Evolutionary conservation across 371 early-diverging fungal genomes (phyloP).

Genomic region (Nematocida minor): DNA sequence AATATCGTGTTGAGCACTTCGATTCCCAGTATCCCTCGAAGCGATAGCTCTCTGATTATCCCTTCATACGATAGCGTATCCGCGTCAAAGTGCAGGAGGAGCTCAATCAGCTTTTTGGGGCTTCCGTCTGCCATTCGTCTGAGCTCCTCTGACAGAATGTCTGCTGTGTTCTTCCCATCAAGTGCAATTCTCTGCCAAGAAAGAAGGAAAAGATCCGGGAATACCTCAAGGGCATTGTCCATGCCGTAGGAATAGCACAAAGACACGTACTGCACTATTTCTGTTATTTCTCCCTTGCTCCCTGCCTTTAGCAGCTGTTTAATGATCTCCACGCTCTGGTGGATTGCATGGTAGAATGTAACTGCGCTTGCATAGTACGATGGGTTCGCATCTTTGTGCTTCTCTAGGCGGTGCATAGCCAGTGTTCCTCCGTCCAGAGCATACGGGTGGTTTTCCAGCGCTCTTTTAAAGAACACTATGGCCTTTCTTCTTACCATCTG

Average conservation of each 20-base stretch:
- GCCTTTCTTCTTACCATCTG: conserved; percentile 63
- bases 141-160: conserved; percentile 29
- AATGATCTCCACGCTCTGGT: conserved; percentile 1
- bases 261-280: conserved; percentile 48
- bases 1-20: conserved; percentile 1
- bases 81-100: conserved; percentile 28
- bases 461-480: conserved; percentile 48
- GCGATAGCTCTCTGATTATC: conserved; percentile 33
- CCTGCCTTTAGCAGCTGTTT: conserved; percentile 18
- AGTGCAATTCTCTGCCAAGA: conserved; percentile 38
- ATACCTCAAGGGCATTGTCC: conserved; percentile 49
- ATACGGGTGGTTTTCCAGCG: conserved; percentile 63
- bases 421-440: conserved; percentile 37
- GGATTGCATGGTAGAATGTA: conserved; percentile 14
- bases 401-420: not conserved
- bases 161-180: conserved; percentile 37
- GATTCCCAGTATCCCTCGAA: conserved; percentile 30
- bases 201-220: conserved; percentile 35
- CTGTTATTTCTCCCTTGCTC: conserved; percentile 42
- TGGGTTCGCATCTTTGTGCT: not conserved
- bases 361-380: conserved; percentile 8
- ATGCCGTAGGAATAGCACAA: conserved; percentile 52
- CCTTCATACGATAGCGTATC: conserved; percentile 31
- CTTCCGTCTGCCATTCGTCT: conserved; percentile 19
- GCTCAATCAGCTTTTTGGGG: conserved; percentile 2